Conservation (phyloP, 2,329 filamentous ascomycete genomes). For the Penicillium frequentans region DNA sequence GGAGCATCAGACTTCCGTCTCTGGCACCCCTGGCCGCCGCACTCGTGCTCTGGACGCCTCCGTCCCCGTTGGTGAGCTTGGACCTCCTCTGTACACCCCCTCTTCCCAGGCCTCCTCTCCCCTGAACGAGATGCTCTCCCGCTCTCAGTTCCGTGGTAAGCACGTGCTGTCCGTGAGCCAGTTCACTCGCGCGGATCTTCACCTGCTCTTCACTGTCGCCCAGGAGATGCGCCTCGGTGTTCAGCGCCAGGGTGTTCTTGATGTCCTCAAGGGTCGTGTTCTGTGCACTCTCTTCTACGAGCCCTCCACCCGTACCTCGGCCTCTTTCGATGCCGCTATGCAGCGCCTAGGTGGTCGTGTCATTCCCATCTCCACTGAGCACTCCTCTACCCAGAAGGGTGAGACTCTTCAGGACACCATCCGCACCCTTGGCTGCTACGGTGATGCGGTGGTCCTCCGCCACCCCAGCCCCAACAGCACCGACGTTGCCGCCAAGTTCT, state of each 20-base stretch:
- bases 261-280: slow-evolving; percentile 80
- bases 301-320: slow-evolving; percentile 91
- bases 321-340: slow-evolving; percentile 97
- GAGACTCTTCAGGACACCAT: slow-evolving; percentile 92
- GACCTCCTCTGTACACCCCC: slow-evolving; percentile 40
- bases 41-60: slow-evolving; percentile 24
- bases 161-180: slow-evolving; percentile 91
- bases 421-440: slow-evolving; percentile 89
- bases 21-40: slow-evolving; percentile 38
- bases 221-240: slow-evolving; percentile 97
- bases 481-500: slow-evolving; percentile 80
- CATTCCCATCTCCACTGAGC: slow-evolving; percentile 75
- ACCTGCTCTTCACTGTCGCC: slow-evolving; percentile 91
- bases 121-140: slow-evolving; percentile 70
- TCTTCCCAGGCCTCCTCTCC: slow-evolving; percentile 57
- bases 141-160: slow-evolving; percentile 83
- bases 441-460: slow-evolving; percentile 91
- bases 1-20: slow-evolving; percentile 34
- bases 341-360: slow-evolving; percentile 91
- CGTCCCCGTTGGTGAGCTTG: slow-evolving; percentile 37
- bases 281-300: slow-evolving; percentile 96
- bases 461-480: slow-evolving; percentile 83
- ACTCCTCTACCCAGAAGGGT: slow-evolving; percentile 90
- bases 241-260: slow-evolving; percentile 84
- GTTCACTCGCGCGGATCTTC: slow-evolving; percentile 83